phyloP scores from a whole-genome alignment of 2,329 filamentous ascomycete species.

The Ophiostoma ulmi region DNA sequence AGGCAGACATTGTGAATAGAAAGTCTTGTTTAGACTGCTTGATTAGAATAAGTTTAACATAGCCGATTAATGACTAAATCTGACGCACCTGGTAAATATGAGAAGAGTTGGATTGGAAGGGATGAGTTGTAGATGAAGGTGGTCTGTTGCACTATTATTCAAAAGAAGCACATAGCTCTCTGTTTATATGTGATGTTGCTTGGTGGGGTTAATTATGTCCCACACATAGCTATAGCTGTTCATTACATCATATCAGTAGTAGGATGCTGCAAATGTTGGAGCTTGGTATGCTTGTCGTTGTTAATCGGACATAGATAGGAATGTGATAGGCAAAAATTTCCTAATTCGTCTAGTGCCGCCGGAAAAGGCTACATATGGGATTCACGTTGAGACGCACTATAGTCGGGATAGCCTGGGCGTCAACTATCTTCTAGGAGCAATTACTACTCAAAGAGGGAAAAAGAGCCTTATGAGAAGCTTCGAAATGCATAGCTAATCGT shows the following conservation, averaged over 20 bases:
- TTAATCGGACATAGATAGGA: slow-evolving; percentile 6
- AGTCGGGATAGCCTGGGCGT: not conserved
- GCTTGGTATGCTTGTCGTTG: not conserved
- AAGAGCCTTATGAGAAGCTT: not conserved
- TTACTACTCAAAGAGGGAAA: slow-evolving; percentile 9
- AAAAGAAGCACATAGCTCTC: not conserved
- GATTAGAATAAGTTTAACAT: not conserved
- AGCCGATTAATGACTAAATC: no score
- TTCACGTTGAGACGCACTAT: not conserved
- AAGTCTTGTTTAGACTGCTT: not conserved
- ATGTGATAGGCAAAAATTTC: slow-evolving; percentile 10
- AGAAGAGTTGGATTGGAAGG: no score
- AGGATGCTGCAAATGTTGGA: not conserved
- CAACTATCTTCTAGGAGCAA: not conserved
- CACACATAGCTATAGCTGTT: not conserved
- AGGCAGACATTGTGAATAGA: not conserved
- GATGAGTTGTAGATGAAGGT: not conserved
- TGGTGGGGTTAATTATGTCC: not conserved
- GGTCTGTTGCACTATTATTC: not conserved
- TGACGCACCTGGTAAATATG: not conserved
- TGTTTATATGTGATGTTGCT: slow-evolving; percentile 12
- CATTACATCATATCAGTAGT: slow-evolving; percentile 7
- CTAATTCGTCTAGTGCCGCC: slow-evolving; percentile 14
- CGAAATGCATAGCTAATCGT: not conserved
- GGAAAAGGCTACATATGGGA: not conserved